A percentile compares a stretch with the other conserved stretches of the same genome.
Conservation (phyloP, 2,329 filamentous ascomycete genomes). For the Bipolaris cookei region DNA sequence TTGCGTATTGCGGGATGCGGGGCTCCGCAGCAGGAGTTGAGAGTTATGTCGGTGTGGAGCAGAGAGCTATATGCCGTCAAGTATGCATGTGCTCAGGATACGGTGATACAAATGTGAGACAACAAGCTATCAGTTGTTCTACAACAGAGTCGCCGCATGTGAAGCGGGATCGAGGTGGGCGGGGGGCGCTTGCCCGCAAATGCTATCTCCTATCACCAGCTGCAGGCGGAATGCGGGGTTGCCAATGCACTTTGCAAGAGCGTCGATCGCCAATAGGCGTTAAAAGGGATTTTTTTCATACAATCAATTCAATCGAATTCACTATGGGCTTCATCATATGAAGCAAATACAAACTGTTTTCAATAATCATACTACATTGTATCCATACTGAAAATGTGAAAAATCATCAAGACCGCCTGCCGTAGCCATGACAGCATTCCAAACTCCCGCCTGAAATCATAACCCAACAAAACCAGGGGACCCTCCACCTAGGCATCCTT, state of each 20-base stretch:
- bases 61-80: not conserved
- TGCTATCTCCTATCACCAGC: constrained; percentile 20
- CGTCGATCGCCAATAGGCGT: constrained; percentile 5
- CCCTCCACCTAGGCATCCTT: constrained; percentile 24
- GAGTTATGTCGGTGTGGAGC: not conserved
- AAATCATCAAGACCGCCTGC: constrained; percentile 9
- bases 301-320: not conserved
- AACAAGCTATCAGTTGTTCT: constrained; percentile 3
- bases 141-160: constrained; percentile 8
- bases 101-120: not conserved
- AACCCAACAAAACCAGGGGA: constrained; percentile 2
- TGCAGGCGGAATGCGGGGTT: constrained; percentile 22
- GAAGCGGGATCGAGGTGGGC: constrained; percentile 20
- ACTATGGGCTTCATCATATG: not conserved
- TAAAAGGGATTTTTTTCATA: not conserved
- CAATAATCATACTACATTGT: constrained; percentile 8
- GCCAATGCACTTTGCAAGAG: constrained; percentile 10
- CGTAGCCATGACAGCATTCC: constrained; percentile 1
- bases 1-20: constrained; percentile 27
- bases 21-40: constrained; percentile 16
- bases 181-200: constrained; percentile 26
- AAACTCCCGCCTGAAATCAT: constrained; percentile 16
- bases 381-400: constrained; percentile 6
- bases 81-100: constrained; percentile 2
- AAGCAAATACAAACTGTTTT: not conserved